Evolutionary conservation across 2,329 filamentous ascomycete species (phyloP).

Genomic region (Cadophora sp.): DNA sequence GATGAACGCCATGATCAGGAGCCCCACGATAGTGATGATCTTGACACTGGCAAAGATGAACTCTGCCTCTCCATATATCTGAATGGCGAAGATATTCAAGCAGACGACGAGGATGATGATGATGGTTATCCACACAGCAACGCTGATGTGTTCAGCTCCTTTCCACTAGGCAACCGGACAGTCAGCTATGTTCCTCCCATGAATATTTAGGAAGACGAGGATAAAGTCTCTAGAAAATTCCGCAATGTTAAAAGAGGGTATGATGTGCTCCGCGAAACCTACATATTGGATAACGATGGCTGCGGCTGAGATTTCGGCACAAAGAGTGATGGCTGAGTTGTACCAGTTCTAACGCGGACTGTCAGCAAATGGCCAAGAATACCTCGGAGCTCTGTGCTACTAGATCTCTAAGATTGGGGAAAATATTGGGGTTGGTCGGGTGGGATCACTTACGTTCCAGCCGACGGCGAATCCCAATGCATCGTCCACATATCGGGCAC

Average conservation of each 20-base stretch:
- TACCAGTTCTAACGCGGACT: slow-evolving; percentile 41
- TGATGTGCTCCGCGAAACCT: neutral
- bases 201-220: neutral
- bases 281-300: slow-evolving; percentile 52
- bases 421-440: neutral
- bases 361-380: neutral
- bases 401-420: neutral
- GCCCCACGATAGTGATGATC: slow-evolving; percentile 64
- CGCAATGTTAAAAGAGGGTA: neutral
- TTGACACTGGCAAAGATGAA: slow-evolving; percentile 66
- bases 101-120: slow-evolving; percentile 46
- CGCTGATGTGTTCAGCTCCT: slow-evolving; percentile 40
- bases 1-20: slow-evolving; percentile 80
- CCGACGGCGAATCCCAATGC: slow-evolving; percentile 62
- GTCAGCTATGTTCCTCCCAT: neutral
- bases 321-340: slow-evolving; percentile 41
- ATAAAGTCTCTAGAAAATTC: neutral
- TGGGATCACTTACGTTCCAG: slow-evolving; percentile 71
- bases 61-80: slow-evolving; percentile 66
- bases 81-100: slow-evolving; percentile 63
- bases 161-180: slow-evolving; percentile 47
- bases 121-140: slow-evolving; percentile 49
- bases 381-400: neutral
- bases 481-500: slow-evolving; percentile 52
- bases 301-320: slow-evolving; percentile 58